These are phyloP conservation scores for Fagopyrum esculentum DNA, from an alignment of 148 eudicot genomes.

Conservation along the genomic window DNA sequence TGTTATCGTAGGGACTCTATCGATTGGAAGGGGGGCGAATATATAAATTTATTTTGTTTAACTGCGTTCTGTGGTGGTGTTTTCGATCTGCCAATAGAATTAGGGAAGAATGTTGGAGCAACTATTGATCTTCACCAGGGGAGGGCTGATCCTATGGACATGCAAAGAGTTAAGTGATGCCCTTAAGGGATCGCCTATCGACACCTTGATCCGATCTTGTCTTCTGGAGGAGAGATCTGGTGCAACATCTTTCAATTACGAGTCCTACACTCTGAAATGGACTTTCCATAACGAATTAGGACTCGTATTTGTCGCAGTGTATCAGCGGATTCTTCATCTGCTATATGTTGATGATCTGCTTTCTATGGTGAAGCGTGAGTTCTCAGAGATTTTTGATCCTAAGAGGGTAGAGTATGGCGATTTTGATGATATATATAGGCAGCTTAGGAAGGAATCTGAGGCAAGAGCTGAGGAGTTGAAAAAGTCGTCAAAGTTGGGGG, in stretches of 20 bases:
- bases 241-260: constrained; percentile 70
- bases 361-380: constrained; percentile 79
- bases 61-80: background rate
- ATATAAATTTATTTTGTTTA: background rate
- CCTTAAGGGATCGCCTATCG: constrained; percentile 87
- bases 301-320: constrained; percentile 96
- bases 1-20: no score
- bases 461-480: constrained; percentile 86
- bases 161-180: constrained; percentile 90
- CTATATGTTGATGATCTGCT: constrained; percentile 91
- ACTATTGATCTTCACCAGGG: constrained; percentile 86
- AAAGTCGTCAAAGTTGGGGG: constrained; percentile 59
- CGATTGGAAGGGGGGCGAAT: no score
- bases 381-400: constrained; percentile 78
- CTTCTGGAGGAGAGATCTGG: constrained; percentile 94
- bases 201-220: constrained; percentile 85
- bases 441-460: constrained; percentile 90
- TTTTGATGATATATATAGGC: constrained; percentile 73
- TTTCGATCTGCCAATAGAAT: background rate
- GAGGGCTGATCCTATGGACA: constrained; percentile 97
- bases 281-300: constrained; percentile 91
- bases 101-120: constrained; percentile 66
- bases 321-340: constrained; percentile 77
- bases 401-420: constrained; percentile 54
- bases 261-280: constrained; percentile 88